phyloP scores from a whole-genome alignment of 768 basidiomycete species.

The Russula abietina region DNA sequence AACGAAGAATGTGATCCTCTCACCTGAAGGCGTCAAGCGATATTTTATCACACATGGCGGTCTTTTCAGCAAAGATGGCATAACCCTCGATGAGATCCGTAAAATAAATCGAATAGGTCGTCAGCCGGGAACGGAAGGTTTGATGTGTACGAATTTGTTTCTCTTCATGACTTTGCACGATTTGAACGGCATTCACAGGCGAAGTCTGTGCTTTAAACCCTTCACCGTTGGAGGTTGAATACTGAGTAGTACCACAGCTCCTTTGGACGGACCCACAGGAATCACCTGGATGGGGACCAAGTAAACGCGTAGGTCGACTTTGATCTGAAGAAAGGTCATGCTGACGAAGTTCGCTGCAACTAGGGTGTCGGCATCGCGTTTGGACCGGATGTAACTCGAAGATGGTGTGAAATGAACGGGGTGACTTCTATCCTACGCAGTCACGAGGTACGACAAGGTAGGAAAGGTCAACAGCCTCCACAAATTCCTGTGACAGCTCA shows the following conservation, averaged over 20 bases:
- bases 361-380: conserved; percentile 95
- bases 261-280: conserved; percentile 98
- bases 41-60: conserved; percentile 97
- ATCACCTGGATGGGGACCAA: conserved; percentile 82
- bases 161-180: background rate
- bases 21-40: conserved; percentile 74
- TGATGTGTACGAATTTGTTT: conserved; percentile 79
- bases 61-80: conserved; percentile 88
- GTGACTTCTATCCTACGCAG: conserved; percentile 88
- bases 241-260: conserved; percentile 41
- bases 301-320: conserved; percentile 74
- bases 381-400: conserved; percentile 87
- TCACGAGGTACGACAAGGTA: conserved; percentile 93
- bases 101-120: conserved; percentile 80
- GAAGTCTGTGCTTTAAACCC: conserved; percentile 42
- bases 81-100: conserved; percentile 90
- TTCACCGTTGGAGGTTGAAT: conserved; percentile 2
- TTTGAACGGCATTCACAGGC: conserved; percentile 37
- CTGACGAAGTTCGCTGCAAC: conserved; percentile 21
- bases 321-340: conserved; percentile 9
- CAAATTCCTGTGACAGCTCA: conserved; percentile 7
- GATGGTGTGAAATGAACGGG: conserved; percentile 83
- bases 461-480: conserved; percentile 24
- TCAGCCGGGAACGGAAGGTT: conserved; percentile 90
- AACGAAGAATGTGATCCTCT: conserved; percentile 57